These are phyloP conservation scores for Candida pini DNA, from an alignment of 805 yeast species.

Conservation along the genomic window DNA sequence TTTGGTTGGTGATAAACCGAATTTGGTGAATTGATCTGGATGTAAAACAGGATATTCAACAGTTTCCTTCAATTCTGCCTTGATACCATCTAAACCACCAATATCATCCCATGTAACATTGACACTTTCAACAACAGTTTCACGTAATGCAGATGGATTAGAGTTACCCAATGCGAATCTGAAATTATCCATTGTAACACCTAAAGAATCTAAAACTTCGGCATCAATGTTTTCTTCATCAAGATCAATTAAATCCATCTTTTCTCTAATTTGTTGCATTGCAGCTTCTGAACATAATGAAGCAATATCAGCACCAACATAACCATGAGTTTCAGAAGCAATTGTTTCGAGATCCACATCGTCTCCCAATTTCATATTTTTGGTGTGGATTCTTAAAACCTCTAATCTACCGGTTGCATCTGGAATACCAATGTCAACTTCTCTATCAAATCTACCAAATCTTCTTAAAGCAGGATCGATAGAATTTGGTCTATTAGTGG, in stretches of 20 bases:
- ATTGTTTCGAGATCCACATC: slow-evolving; percentile 95
- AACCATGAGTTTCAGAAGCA: slow-evolving; percentile 98
- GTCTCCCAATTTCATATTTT: slow-evolving; percentile 93
- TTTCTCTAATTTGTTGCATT: slow-evolving; percentile 99
- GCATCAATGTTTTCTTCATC: slow-evolving; percentile 98
- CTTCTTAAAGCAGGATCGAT: slow-evolving; percentile 83
- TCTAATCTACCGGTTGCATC: slow-evolving; percentile 98
- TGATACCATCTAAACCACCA: slow-evolving; percentile 96
- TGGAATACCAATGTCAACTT: slow-evolving; percentile 87
- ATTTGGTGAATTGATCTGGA: slow-evolving; percentile 97
- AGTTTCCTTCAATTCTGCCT: slow-evolving; percentile 95
- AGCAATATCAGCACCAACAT: slow-evolving; percentile 98
- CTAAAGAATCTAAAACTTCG: slow-evolving; percentile 90
- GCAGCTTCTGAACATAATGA: slow-evolving; percentile 99
- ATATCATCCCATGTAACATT: slow-evolving; percentile 99
- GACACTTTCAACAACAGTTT: slow-evolving; percentile 97
- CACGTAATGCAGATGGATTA: slow-evolving; percentile 98
- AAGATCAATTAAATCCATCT: slow-evolving; percentile 95
- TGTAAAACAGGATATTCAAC: slow-evolving; percentile 98
- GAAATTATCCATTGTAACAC: slow-evolving; percentile 98
- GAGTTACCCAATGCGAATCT: slow-evolving; percentile 96
- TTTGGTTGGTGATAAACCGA: slow-evolving; percentile 95
- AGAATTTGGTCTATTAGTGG: slow-evolving; percentile 84
- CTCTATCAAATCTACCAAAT: slow-evolving; percentile 82
- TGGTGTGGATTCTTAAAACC: slow-evolving; percentile 94